Base-by-base conservation (phyloP, 192 early-diverging fungal genomes). In the Funneliformis mosseae region DNA sequence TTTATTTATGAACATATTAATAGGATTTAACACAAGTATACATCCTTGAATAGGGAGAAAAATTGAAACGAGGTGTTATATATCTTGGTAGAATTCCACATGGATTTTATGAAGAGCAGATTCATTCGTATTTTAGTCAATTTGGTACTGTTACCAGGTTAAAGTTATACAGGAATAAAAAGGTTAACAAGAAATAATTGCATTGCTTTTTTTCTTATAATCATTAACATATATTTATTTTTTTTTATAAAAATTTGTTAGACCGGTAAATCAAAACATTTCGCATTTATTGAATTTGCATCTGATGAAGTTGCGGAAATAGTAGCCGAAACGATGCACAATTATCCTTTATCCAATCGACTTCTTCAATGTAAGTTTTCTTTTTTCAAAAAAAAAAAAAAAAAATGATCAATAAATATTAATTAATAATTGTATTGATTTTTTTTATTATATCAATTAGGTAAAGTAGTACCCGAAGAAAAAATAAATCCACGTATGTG, bases 321-420 rank as follows among this genome's bases (percentile, higher is more conserved):
- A 73, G 98, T 96, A 4, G 96, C 95, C 12, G 93, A 96, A 25
- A 99, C 98, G 14, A 99, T 99, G 98, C 80, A 99, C 87, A 96
- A 97, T 89, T 98, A 98, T 82, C 77, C 97, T 77, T 82, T 98
- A 80, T 94, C 89, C 76, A 92, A 92, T 72, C 93, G 91, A 64
- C 70, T 95, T 27, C 87, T 98, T 43, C 90, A 92, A 83, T 97
- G 96, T 90, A 87, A 85, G 84, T 81, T 64, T 79, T 10, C 77
- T 79, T 27, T 80, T 79, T 10, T 74, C 33, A 43, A 83, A 73
- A 7, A 68, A 45, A 64, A 25, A 23, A 46, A 28, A 46, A 68
- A 33, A 16, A n/a, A n/a, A n/a, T n/a, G n/a, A 77, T 28, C 59
- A 42, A 50, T 46, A 42, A 76, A 38, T 38, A 66, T 21, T 43